Evolutionary conservation across 2,329 filamentous ascomycete species (phyloP), one percentile per base, ranked within the genome.

Genomic region (Arthrobotrys entomopaga): DNA sequence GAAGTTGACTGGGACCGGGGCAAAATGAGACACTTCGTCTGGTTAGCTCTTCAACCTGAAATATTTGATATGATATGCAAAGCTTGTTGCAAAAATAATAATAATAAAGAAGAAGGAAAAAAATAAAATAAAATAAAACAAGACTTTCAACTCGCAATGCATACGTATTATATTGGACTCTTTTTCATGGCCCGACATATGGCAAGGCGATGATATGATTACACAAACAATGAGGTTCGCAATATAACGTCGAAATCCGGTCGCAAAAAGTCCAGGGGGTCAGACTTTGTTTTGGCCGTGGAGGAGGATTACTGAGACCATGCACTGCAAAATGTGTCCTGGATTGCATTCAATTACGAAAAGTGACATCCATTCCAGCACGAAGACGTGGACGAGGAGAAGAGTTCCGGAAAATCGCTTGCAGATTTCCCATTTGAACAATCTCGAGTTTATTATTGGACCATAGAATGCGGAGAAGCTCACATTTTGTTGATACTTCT

Each of bases 1-100:
- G 69, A 73, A 73, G 57, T 61, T 24, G 69, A 73, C 69, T 65
- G 60, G 69, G 67, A 42, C 67, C 56, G 43, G 69, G 69, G 69
- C 65, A 64, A n/a, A 34, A 72, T 65, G 38, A 72, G 60, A 65
- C 67, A 52, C 59, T 34, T 26, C 20, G 22, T 29, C 13, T 8
- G 20, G 57, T 50, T 52, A 59, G 59, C 61, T 53, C 61, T 61
- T 43, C 61, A 65, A 54, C 49, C 59, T 69, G 65, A 69, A 54
- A 69, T 34, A 34, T 34, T 34, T 34, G 29, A 34, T 69, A 61
- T 54, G 65, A 69, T 69, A 61, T 61, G 65, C 65, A 69, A 19
- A 46, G 57, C 40, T 52, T 50, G 54, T 24, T 13, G 22, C 43
- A 61, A 46, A 43, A n/a, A n/a, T n/a, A n/a, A n/a, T n/a, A n/a